A percentile compares a stretch with the other conserved stretches of the same genome.
These are phyloP conservation scores for Sporothrix luriei DNA, from an alignment of 2,329 filamentous ascomycete species.

Conservation along the genomic window DNA sequence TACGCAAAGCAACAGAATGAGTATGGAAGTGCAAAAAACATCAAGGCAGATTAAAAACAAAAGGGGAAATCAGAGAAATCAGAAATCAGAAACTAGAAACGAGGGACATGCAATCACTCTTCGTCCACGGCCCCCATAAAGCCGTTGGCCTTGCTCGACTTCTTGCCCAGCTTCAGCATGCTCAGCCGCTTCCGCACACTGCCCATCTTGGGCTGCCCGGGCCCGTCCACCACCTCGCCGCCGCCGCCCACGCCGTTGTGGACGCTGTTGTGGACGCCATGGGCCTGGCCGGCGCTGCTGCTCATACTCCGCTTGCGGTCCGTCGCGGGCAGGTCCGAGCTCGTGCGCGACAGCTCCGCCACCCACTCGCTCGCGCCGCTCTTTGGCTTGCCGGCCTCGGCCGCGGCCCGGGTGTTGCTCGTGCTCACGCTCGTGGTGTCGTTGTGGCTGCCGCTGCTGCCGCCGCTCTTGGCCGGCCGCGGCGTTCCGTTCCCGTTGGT, in stretches of 20 bases:
- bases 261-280: background rate
- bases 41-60: background rate
- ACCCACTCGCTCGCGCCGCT: constrained; percentile 40
- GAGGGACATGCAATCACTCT: constrained; percentile 47
- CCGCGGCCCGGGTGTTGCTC: background rate
- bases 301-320: constrained; percentile 38
- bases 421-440: constrained; percentile 33
- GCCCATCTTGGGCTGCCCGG: constrained; percentile 53
- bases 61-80: background rate
- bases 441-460: constrained; percentile 33
- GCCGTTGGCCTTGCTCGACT: constrained; percentile 59
- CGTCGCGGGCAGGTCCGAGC: constrained; percentile 37
- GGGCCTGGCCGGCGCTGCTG: constrained; percentile 11
- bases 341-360: constrained; percentile 40
- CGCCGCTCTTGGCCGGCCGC: constrained; percentile 8
- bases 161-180: constrained; percentile 73
- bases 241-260: constrained; percentile 29
- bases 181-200: constrained; percentile 79
- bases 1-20: background rate
- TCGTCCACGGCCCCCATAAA: constrained; percentile 60
- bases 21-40: no score
- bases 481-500: constrained; percentile 24
- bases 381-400: constrained; percentile 22
- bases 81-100: background rate
- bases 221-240: constrained; percentile 11